Percentiles rank a stretch among this genome's conserved stretches.
phyloP scores from a whole-genome alignment of 1,139 yeast genomes.

The Hyphopichia burtonii region DNA sequence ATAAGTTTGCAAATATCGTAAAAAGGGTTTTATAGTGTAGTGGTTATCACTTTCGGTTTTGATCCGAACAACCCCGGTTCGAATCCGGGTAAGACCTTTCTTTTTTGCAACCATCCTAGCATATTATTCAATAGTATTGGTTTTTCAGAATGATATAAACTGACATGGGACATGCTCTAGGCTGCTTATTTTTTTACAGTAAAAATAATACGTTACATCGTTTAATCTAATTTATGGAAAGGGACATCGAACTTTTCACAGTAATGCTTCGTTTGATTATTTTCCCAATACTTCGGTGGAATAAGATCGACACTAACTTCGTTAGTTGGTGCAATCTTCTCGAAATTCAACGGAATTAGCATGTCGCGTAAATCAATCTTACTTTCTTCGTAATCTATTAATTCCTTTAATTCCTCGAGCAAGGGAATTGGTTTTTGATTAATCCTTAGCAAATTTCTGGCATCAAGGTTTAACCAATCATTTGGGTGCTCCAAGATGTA shows the following conservation, averaged over 20 bases:
- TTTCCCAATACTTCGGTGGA: conserved; percentile 33
- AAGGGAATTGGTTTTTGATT: conserved; percentile 9
- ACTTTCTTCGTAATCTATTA: conserved; percentile 20
- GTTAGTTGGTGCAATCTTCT: conserved; percentile 28
- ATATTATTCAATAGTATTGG: too few species aligned
- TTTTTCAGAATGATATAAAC: too few species aligned
- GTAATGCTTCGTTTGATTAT: conserved; percentile 35
- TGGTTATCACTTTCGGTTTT: conserved; percentile 51
- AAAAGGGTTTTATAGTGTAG: conserved; percentile 37
- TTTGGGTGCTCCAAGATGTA: conserved; percentile 12
- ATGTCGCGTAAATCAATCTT: conserved; percentile 13
- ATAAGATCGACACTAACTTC: conserved; percentile 9
- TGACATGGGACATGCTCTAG: neutral
- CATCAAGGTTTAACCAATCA: conserved; percentile 10
- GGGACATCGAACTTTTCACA: conserved; percentile 24
- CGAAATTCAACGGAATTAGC: conserved; percentile 26
- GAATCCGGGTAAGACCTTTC: conserved; percentile 90
- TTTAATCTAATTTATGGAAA: neutral
- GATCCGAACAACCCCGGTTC: conserved; percentile 91
- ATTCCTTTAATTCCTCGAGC: conserved; percentile 18
- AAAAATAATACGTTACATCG: neutral
- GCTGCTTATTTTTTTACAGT: too few species aligned
- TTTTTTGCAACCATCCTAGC: too few species aligned
- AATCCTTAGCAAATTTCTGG: conserved; percentile 8
- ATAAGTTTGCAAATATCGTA: too few species aligned